phyloP scores from a whole-genome alignment of 441 rosid species.

The Jatropha podagrica region DNA sequence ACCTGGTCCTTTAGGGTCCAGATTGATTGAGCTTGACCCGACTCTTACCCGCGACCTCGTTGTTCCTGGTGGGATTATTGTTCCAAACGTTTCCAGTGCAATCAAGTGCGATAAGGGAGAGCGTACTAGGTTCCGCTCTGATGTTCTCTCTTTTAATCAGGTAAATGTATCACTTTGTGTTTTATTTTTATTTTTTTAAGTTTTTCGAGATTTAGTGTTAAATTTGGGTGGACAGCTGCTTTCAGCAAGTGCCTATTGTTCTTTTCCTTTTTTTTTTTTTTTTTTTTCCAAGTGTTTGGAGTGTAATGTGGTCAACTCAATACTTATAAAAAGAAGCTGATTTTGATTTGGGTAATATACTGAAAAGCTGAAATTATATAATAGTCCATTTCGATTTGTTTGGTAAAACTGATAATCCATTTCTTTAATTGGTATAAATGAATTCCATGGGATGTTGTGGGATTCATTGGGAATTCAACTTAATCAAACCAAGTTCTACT shows the following conservation, averaged over 20 bases:
- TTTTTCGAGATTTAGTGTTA: not conserved
- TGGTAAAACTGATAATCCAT: not conserved
- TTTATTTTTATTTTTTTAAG: not conserved
- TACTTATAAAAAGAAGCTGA: not conserved
- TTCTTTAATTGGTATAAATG: not conserved
- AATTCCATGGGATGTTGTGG: too few species aligned
- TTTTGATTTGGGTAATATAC: not conserved
- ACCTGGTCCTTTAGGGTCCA: slow-evolving; percentile 47
- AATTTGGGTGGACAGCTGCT: not conserved
- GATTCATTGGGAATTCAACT: too few species aligned
- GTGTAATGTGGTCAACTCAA: not conserved
- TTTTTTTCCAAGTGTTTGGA: not conserved
- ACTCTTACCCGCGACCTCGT: slow-evolving; percentile 49
- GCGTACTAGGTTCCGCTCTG: slow-evolving; percentile 76
- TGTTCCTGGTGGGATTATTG: slow-evolving; percentile 78
- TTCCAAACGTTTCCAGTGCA: slow-evolving; percentile 49
- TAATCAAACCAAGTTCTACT: too few species aligned
- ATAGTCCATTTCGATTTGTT: too few species aligned
- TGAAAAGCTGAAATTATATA: not conserved
- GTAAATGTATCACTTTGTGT: slow-evolving; percentile 28
- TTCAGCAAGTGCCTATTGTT: too few species aligned
- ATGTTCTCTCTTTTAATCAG: slow-evolving; percentile 83
- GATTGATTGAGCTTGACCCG: slow-evolving; percentile 59
- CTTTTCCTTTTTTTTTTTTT: too few species aligned
- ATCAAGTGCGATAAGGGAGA: slow-evolving; percentile 97